These are phyloP conservation scores for Vitellaria paradoxa DNA, from an alignment of 179 eudicot genomes.

Conservation along the genomic window DNA sequence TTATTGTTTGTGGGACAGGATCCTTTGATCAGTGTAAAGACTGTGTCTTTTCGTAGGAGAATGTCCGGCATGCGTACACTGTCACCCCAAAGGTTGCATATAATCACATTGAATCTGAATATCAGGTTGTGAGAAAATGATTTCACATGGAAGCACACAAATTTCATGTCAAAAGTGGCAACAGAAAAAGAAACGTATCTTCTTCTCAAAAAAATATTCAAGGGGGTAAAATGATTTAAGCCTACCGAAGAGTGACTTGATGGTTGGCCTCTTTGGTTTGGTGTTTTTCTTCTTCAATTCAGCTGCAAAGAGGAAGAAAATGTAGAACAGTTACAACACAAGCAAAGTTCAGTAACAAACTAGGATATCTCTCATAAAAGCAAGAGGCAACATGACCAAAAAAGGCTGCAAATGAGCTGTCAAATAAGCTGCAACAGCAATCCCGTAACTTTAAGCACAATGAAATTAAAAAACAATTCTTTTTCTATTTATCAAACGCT, in stretches of 20 bases:
- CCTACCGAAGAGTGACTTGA: slow-evolving; percentile 89
- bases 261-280: slow-evolving; percentile 84
- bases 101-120: background rate
- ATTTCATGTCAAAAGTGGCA: background rate
- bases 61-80: background rate
- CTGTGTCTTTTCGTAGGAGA: background rate
- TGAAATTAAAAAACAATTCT: no score
- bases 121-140: background rate
- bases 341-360: background rate
- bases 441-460: no score
- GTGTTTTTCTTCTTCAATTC: slow-evolving; percentile 88
- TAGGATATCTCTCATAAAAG: slow-evolving; percentile 1
- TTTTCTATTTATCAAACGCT: background rate
- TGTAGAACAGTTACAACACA: background rate
- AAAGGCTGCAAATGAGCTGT: no score
- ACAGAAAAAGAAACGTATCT: background rate
- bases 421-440: no score
- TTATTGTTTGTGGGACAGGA: background rate
- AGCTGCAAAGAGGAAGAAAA: slow-evolving; percentile 53
- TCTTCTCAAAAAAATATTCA: background rate
- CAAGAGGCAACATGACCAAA: background rate
- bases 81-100: background rate
- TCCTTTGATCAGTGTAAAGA: background rate
- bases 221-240: background rate
- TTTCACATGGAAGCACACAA: background rate